Evolutionary conservation across 768 basidiomycete genomes (phyloP), one percentile per base, ranked within the genome.

Genomic region (Cystofilobasidium capitatum): DNA sequence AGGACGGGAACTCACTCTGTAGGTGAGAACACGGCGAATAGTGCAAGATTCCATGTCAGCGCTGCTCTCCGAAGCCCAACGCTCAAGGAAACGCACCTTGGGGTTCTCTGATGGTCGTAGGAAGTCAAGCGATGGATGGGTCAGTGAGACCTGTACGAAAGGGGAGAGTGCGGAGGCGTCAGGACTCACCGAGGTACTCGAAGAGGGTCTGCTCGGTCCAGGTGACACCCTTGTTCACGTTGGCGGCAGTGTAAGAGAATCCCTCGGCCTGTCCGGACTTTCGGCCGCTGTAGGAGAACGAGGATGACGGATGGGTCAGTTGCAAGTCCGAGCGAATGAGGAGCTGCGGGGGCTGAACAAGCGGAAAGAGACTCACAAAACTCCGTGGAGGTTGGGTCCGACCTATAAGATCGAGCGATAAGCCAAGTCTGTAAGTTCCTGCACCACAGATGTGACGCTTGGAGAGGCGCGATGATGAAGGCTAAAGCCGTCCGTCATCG

Each of bases 381-480:
- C 59, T 86, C 93, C 93, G 77, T 92, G 85, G 33, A 98, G 83
- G 83, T 94, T 94, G 55, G 94, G 94, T 65, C 94, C 94, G 69
- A 97, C 91, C 70, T 75, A 73, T 70, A 72, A 39, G 36, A 26
- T 14, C 39, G 59, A 58, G 47, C 8, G 49, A 65, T n/a, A 24
- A 31, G 26, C 40, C 42, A 29, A 33, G 45, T 29, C 5, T 13
- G 49, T 33, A 37, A 58, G 35, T 17, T 44, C 39, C 47, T 51
- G 31, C 26, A 24, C 59, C 36, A 39, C 24, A 42, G n/a, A n/a
- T n/a, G n/a, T n/a, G n/a, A n/a, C n/a, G n/a, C n/a, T n/a, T n/a
- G n/a, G n/a, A n/a, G n/a, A n/a, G n/a, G n/a, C n/a, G n/a, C n/a
- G n/a, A n/a, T n/a, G n/a, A n/a, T n/a, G n/a, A n/a, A n/a, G n/a